phyloP scores from a whole-genome alignment of 768 basidiomycete genomes.

The Sutorius australiensis region DNA sequence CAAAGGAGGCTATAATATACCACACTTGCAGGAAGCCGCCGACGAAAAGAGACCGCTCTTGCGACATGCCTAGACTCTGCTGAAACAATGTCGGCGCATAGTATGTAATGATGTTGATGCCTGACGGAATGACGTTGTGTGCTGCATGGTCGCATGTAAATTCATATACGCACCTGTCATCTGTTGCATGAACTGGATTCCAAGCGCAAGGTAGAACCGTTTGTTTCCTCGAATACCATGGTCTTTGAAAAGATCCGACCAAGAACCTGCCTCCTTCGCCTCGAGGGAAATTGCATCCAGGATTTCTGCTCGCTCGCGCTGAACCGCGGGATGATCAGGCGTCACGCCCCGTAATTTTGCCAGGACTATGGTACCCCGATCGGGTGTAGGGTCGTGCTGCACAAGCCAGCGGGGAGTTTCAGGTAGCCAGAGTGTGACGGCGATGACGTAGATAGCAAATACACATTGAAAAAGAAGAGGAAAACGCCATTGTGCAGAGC shows the following conservation, averaged over 20 bases:
- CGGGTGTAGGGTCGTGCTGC: background rate
- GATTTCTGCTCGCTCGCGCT: background rate
- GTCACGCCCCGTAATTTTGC: background rate
- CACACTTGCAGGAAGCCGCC: background rate
- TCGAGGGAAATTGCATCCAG: background rate
- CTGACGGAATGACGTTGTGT: background rate
- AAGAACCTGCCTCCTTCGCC: background rate
- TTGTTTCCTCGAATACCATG: background rate
- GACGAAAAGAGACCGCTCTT: background rate
- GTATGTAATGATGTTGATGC: background rate
- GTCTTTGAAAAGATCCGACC: background rate
- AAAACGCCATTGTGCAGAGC: conserved; percentile 10
- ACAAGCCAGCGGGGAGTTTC: background rate
- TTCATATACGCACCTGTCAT: background rate
- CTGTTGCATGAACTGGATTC: background rate
- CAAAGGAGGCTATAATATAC: background rate
- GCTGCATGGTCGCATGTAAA: background rate
- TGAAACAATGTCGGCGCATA: background rate
- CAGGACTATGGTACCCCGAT: background rate
- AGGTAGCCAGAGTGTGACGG: background rate
- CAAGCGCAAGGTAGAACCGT: background rate
- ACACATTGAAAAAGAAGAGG: background rate
- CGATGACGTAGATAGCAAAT: background rate
- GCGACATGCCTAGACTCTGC: background rate
- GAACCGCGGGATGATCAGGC: background rate